phyloP scores from a whole-genome alignment of 2,329 filamentous ascomycete species.

The Escovopsis weberi region DNA sequence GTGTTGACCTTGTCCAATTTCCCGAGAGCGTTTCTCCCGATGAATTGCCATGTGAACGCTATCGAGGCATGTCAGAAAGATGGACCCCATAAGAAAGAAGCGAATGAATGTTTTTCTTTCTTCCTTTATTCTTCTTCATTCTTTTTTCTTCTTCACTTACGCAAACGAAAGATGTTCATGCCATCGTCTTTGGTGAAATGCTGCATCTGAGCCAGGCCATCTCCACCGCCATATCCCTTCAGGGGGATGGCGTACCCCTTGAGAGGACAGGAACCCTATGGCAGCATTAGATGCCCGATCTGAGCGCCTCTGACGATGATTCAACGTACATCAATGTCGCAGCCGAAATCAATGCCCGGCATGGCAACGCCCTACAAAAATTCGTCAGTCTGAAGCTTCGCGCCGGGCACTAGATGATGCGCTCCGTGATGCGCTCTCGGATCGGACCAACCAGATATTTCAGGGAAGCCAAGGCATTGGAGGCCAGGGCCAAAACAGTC shows the following conservation, averaged over 20 bases:
- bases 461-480: background rate
- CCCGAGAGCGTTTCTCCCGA: constrained; percentile 36
- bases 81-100: too few species aligned
- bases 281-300: background rate
- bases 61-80: background rate
- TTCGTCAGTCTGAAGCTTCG: background rate
- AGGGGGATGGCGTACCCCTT: constrained; percentile 22
- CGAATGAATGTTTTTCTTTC: too few species aligned
- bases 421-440: too few species aligned
- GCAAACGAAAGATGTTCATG: constrained; percentile 42
- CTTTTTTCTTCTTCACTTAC: constrained; percentile 10
- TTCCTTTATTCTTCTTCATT: too few species aligned
- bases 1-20: constrained; percentile 33
- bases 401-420: background rate
- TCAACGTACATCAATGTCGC: constrained; percentile 26
- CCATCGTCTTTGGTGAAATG: constrained; percentile 37
- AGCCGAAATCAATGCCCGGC: constrained; percentile 34
- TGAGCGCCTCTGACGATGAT: background rate
- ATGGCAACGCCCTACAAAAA: constrained; percentile 26
- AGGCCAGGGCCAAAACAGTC: background rate
- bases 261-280: constrained; percentile 24
- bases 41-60: constrained; percentile 41
- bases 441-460: background rate
- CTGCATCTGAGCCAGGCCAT: constrained; percentile 37
- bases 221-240: constrained; percentile 16